Base-by-base conservation (phyloP, 768 basidiomycete genomes). In the Arthromyces matolae region DNA sequence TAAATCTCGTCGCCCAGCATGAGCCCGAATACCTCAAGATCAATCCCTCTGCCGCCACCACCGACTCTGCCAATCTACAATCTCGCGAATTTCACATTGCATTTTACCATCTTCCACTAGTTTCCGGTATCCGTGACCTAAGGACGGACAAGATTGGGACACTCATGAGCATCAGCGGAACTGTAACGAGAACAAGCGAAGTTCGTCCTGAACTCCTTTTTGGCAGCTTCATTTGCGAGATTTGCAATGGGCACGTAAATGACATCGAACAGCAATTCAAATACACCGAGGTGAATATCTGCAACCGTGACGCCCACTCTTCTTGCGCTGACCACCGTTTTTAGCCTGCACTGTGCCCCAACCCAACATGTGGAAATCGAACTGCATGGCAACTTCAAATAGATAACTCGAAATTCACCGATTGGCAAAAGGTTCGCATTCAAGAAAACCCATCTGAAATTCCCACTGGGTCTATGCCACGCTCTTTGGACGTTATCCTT, bases 211-310 rank as follows among this genome's bases (percentile, higher is more conserved):
- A 98, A 67, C 69, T 99, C 40, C 73, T 98, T 16, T 93, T 79
- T 59, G 96, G 95, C 16, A 93, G 89, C 49, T 99, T 96, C 64
- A 81, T 86, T 38, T 99, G 96, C 58, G 87, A 91, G 65, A 78
- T 86, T 34, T 99, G 96, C 61, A 78, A 81, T 37, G 90, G 88
- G 24, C 72, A 86, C 9, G 86, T 97, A 20, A 81, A 86, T 45
- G 95, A 97, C 60, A 84, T 99, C 39, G 96, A 99, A 63, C 96
- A 99, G 63, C 96, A 99, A 63, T 99, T 99, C 79, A 99, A 97
- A 64, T 98, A 97, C 64, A 99, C 96, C 16, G 96, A 98, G 75
- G 93, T 93, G 55, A 25, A 67, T 55, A 38, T 39, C 22, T 42
- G 27, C 25, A 12, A 43, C 40, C 32, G 12, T 34, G 36, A 46